Conservation (phyloP, 257 asterid species). For the Nicotiana undulata region DNA sequence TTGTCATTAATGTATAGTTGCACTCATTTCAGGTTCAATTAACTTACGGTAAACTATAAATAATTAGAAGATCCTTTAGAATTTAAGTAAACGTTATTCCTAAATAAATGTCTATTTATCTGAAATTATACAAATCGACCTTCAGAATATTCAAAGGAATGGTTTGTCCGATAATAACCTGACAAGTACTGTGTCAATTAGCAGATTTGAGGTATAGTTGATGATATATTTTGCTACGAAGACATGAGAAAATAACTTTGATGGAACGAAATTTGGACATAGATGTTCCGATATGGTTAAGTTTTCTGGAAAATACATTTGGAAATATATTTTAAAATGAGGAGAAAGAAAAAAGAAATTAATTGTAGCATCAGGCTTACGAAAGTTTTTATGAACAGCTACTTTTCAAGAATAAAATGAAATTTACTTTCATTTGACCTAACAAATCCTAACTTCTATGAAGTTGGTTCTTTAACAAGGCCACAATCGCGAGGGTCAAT, state of each 20-base stretch:
- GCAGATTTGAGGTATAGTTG: not conserved
- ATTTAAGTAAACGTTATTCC: not conserved
- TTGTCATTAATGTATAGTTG: too few relatives aligned
- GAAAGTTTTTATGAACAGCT: not conserved
- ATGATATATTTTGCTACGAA: too few relatives aligned
- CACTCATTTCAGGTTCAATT: too few relatives aligned
- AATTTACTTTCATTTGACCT: not conserved
- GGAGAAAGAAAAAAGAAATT: not conserved
- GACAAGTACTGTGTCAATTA: too few relatives aligned
- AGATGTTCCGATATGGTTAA: too few relatives aligned
- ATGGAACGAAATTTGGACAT: not conserved
- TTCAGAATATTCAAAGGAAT: too few relatives aligned
- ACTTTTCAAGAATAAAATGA: not conserved
- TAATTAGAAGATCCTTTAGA: not conserved
- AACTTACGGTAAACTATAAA: too few relatives aligned
- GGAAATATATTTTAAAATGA: not conserved
- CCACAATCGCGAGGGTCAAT: constrained; percentile 4
- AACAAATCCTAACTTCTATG: not conserved
- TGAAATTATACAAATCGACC: too few relatives aligned
- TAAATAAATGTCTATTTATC: too few relatives aligned
- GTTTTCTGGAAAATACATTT: not conserved
- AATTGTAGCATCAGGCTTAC: not conserved
- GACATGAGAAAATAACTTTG: not conserved
- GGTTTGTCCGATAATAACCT: too few relatives aligned
- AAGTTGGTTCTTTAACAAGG: not conserved